Evolutionary conservation across 768 basidiomycete species (phyloP), one percentile per base, ranked within the genome.

Genomic region (Auriscalpium orientale): DNA sequence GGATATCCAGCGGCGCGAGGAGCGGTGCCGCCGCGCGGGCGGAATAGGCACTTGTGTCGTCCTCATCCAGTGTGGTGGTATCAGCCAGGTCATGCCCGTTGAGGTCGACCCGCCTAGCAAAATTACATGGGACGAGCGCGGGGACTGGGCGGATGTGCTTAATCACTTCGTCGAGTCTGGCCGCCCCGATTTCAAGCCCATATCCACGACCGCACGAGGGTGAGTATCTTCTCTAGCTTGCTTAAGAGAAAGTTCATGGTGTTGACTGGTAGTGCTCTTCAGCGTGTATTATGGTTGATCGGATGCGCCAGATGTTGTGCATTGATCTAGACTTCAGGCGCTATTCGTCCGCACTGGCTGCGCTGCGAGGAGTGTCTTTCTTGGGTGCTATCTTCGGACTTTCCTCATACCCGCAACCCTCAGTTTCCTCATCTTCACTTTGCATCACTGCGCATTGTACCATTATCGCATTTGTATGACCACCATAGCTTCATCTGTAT

Each of bases 31-130:
- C 28, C 78, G 79, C 36, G 79, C 69, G 62, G 89, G 89, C 12
- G 89, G 89, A 12, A 84, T 91, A 61, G 89, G 89, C 18, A 81
- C 85, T 4, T 76, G 85, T 2, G 77, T 91, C 51, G 77, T 91
- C 68, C 75, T 91, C 66, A 76, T 91, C 56, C 87, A 91, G 65
- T 90, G 89, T 64, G 85, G 81, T 38, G 76, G 78, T 21, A 77
- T 89, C 64, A 83, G 82, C 65, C 87, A 91, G 64, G 88, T 91
- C 60, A 87, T 91, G 84, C 89, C 89, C 35, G 87, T 91, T 59
- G 89, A 91, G 66, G 85, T 91, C 51, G 89, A 91, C 68, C 81
- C 85, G 8, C 89, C 87, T 1, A 72, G 78, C 56, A 86, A 83
- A 63, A 89, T 90, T 64, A 74, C 81, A 36, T 91, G 89, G 89